phyloP scores from a whole-genome alignment of 192 early-diverging fungal genomes.

The Backusella morwellensis region DNA sequence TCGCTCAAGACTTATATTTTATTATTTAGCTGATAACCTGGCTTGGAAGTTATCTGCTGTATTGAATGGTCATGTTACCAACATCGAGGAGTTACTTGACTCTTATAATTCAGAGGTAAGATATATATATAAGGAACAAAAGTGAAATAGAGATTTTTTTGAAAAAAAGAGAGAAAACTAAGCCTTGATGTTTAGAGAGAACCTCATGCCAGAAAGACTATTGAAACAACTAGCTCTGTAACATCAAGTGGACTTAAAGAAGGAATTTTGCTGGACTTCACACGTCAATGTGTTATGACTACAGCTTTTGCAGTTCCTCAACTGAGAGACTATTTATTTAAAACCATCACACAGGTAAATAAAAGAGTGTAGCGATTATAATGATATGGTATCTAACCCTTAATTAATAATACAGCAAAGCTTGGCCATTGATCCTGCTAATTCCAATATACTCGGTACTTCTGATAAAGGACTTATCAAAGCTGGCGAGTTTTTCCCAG shows the following conservation, averaged over 20 bases:
- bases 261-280: neutral
- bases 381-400: neutral
- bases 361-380: neutral
- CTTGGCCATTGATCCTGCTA: neutral
- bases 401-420: neutral
- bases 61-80: conserved; percentile 20
- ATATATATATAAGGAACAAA: neutral
- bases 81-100: conserved; percentile 33
- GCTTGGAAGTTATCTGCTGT: conserved; percentile 50
- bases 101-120: conserved; percentile 37
- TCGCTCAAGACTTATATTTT: neutral
- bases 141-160: neutral
- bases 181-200: conserved; percentile 1
- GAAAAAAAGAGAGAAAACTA: neutral
- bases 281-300: neutral
- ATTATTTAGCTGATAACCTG: conserved; percentile 36
- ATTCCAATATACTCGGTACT: conserved; percentile 1
- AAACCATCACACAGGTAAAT: neutral
- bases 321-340: neutral
- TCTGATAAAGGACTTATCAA: neutral
- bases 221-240: neutral
- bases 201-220: neutral
- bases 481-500: neutral
- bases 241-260: neutral
- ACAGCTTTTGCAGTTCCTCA: neutral